Evolutionary conservation across 2,329 filamentous ascomycete genomes (phyloP).

Genomic region (Plenodomus biglobosus): DNA sequence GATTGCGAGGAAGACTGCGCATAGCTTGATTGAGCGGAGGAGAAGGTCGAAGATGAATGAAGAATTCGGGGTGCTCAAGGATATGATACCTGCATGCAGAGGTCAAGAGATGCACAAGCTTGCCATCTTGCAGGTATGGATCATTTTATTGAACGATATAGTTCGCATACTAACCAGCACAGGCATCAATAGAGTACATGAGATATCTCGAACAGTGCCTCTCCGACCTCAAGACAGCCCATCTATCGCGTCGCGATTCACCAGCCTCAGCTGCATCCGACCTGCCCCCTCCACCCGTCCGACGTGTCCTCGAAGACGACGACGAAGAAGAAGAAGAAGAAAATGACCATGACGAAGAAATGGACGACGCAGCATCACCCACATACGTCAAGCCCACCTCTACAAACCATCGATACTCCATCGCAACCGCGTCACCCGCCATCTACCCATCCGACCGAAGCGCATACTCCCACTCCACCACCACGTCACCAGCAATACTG

Average conservation of each 20-base stretch:
- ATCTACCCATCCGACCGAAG: constrained; percentile 44
- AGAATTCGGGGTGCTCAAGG: constrained; percentile 89
- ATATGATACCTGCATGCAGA: constrained; percentile 93
- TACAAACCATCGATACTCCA: constrained; percentile 23
- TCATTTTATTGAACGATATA: too few relatives aligned
- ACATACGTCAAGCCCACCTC: constrained; percentile 17
- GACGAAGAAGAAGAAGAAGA: constrained; percentile 49
- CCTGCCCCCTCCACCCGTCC: constrained; percentile 21
- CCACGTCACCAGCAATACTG: constrained; percentile 45
- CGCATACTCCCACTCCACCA: constrained; percentile 36
- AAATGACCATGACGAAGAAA: constrained; percentile 52
- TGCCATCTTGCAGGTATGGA: constrained; percentile 82
- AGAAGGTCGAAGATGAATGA: constrained; percentile 98
- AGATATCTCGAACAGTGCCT: constrained; percentile 92
- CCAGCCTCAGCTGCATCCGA: constrained; percentile 31
- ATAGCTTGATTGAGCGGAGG: constrained; percentile 89
- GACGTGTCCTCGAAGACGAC: constrained; percentile 39
- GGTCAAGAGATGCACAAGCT: constrained; percentile 97
- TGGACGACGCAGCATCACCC: constrained; percentile 42
- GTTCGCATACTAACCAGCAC: constrained; percentile 4
- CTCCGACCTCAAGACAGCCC: constrained; percentile 65
- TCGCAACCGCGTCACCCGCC: constrained; percentile 37
- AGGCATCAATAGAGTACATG: constrained; percentile 97
- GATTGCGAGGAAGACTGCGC: constrained; percentile 92
- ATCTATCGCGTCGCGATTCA: constrained; percentile 30